Percentiles rank a stretch among this genome's conserved stretches.
These are phyloP conservation scores for Croton laevigatus DNA, from an alignment of 441 rosid species.

Conservation along the genomic window DNA sequence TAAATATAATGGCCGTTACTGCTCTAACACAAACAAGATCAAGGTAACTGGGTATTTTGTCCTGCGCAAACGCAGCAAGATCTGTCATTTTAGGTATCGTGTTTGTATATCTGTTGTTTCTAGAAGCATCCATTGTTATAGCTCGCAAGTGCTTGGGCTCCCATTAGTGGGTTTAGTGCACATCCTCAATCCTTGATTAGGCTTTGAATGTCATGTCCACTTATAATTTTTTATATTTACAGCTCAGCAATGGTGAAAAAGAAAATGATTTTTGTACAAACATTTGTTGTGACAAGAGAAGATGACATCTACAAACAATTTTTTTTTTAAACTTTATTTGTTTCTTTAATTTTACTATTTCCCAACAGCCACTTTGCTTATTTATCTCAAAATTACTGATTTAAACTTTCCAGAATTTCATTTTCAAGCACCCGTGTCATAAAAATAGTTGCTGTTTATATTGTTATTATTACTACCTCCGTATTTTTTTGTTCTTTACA, in stretches of 20 bases:
- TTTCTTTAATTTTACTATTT: not conserved
- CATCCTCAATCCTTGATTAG: not conserved
- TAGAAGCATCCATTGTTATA: not conserved
- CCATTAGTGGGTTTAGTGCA: not conserved
- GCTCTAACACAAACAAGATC: not conserved
- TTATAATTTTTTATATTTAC: not conserved
- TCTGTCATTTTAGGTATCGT: too few species aligned
- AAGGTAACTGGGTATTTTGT: not conserved
- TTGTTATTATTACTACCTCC: too few species aligned
- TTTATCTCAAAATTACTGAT: too few species aligned
- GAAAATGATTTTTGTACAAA: not conserved
- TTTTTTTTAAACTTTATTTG: not conserved
- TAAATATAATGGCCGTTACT: not conserved
- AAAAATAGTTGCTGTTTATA: too few species aligned
- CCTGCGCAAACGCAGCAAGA: not conserved
- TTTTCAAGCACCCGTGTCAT: too few species aligned
- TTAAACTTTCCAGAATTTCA: too few species aligned
- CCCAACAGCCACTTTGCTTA: too few species aligned
- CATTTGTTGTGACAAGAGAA: not conserved
- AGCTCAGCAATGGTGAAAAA: constrained; percentile 7
- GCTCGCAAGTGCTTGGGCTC: not conserved
- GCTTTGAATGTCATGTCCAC: not conserved
- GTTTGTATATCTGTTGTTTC: constrained; percentile 2
- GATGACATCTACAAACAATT: not conserved
- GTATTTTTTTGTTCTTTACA: too few species aligned